A percentile compares a stretch with the other conserved stretches of the same genome.
Conservation (phyloP, 176 grass and related monocot species). For the Carex myosuroides region DNA sequence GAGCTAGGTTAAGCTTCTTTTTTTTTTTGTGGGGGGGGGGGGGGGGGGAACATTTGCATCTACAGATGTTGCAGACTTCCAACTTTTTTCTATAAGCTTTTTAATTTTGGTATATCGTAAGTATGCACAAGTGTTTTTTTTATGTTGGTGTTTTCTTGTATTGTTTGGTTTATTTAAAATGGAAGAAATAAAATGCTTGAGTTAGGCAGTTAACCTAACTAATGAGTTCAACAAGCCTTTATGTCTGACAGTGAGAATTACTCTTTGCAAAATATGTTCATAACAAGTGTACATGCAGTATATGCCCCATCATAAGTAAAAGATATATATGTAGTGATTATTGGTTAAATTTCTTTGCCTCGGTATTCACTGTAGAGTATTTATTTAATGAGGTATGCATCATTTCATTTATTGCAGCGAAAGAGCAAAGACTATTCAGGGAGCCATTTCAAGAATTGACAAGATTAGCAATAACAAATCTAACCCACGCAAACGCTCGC, state of each 20-base stretch:
- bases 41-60: neutral
- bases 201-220: neutral
- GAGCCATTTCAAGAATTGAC: slow-evolving; percentile 3
- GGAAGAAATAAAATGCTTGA: neutral
- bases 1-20: neutral
- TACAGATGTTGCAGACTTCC: neutral
- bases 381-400: neutral
- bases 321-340: neutral
- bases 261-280: neutral
- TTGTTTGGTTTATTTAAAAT: neutral
- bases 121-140: neutral
- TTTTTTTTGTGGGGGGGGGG: neutral
- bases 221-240: neutral
- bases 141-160: neutral
- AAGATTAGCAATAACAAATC: slow-evolving; percentile 20
- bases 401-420: slow-evolving; percentile 2
- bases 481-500: slow-evolving; percentile 51
- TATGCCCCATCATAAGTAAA: neutral
- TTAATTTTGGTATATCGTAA: neutral
- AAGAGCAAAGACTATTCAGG: neutral
- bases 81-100: neutral
- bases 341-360: neutral
- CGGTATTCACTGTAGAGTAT: neutral
- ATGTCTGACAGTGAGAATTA: neutral
- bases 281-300: neutral